Evolutionary conservation across 2,329 filamentous ascomycete species (phyloP).

Genomic region (Sporothrix pallida): DNA sequence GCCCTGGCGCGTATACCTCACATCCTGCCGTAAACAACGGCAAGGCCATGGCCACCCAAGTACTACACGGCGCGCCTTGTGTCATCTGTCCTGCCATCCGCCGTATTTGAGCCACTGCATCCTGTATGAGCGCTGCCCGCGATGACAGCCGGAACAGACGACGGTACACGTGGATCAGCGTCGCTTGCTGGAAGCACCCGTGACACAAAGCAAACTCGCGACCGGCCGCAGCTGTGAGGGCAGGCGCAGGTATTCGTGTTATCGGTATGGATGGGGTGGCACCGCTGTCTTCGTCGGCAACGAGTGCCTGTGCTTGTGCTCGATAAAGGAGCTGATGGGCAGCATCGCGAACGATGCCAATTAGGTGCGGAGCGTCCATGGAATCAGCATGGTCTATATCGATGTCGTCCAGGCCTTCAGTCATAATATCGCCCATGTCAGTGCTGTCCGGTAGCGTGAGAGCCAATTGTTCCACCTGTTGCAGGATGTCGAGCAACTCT

Average conservation of each 20-base stretch:
- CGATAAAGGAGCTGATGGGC: constrained; percentile 13
- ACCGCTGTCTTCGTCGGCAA: not conserved
- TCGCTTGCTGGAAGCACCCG: constrained; percentile 34
- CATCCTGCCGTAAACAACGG: constrained; percentile 35
- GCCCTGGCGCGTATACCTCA: constrained; percentile 24
- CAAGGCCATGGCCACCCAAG: constrained; percentile 35
- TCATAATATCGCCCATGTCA: not conserved
- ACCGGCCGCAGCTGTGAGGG: not conserved
- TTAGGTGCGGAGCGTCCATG: not conserved
- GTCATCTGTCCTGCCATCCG: constrained; percentile 32
- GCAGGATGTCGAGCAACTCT: constrained; percentile 33
- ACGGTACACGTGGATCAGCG: constrained; percentile 35
- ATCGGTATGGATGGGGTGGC: too few relatives aligned
- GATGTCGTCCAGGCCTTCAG: not conserved
- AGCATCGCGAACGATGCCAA: not conserved
- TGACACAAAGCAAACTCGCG: constrained; percentile 33
- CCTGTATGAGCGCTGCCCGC: constrained; percentile 27
- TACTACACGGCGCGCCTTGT: constrained; percentile 31
- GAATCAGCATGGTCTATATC: too few relatives aligned
- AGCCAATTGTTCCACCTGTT: constrained; percentile 31
- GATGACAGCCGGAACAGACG: constrained; percentile 35
- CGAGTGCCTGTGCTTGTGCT: constrained; percentile 1
- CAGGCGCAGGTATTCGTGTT: not conserved
- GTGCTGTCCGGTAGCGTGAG: not conserved
- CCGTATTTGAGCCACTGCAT: constrained; percentile 25